phyloP scores from a whole-genome alignment of 1,284 basidiomycete genomes.

The Cerrena zonata region DNA sequence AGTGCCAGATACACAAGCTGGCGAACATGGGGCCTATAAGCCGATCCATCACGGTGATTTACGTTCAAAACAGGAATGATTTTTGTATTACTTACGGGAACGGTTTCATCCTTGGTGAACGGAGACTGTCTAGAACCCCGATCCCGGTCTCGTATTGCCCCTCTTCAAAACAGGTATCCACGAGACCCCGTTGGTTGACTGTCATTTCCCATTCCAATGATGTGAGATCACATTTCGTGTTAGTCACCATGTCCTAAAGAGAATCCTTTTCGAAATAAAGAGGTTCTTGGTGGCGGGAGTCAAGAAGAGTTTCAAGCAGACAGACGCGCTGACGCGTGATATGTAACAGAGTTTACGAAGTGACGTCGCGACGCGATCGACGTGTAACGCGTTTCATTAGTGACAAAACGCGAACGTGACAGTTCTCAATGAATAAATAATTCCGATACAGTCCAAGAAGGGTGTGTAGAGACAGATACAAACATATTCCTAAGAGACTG shows the following conservation, averaged over 20 bases:
- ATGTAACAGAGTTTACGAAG: background rate
- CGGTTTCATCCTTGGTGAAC: slow-evolving; percentile 41
- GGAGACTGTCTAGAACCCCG: slow-evolving; percentile 51
- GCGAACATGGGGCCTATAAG: slow-evolving; percentile 50
- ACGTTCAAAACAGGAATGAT: slow-evolving; percentile 12
- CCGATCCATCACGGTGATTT: no score
- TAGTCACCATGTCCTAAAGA: background rate
- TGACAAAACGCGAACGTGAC: background rate
- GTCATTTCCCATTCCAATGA: slow-evolving; percentile 46
- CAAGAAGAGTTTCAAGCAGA: no score
- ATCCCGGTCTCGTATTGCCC: slow-evolving; percentile 65
- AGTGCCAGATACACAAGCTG: slow-evolving; percentile 65
- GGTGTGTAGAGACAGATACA: background rate
- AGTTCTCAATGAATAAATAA: background rate
- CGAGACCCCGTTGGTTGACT: slow-evolving; percentile 48
- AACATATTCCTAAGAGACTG: background rate
- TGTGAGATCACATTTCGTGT: background rate
- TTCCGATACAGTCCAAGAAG: background rate
- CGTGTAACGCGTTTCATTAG: background rate
- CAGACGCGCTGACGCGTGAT: background rate
- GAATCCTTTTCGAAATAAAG: background rate
- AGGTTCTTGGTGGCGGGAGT: no score
- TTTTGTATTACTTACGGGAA: slow-evolving; percentile 8
- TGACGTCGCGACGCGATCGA: slow-evolving; percentile 1
- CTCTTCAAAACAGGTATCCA: slow-evolving; percentile 69